Conservation (phyloP, 116 monocot genomes). For the Trichopus zeylanicus region DNA sequence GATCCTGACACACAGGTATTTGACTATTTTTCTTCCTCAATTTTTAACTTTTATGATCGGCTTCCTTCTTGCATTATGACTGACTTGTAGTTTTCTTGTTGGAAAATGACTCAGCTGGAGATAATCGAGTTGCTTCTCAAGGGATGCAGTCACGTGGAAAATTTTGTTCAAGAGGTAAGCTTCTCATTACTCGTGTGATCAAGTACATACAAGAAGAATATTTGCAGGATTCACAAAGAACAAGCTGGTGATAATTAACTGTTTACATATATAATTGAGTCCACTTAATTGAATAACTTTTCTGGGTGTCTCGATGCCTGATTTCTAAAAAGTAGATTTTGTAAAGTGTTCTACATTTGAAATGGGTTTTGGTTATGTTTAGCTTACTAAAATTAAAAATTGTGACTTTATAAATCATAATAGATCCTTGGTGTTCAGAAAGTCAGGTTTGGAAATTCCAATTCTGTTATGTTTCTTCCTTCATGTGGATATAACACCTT, state of each 20-base stretch:
- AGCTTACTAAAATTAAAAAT: too few relatives aligned
- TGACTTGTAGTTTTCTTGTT: neutral
- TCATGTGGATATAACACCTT: too few relatives aligned
- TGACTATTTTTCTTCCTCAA: neutral
- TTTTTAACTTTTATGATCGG: neutral
- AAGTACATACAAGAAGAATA: neutral
- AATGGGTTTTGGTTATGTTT: too few relatives aligned
- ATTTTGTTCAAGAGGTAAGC: constrained; percentile 39
- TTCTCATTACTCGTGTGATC: neutral
- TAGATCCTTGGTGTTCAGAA: too few relatives aligned
- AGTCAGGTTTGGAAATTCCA: too few relatives aligned
- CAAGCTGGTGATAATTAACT: neutral
- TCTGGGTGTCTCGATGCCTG: too few relatives aligned
- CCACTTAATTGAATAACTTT: too few relatives aligned
- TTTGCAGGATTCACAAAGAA: neutral
- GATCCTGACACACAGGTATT: constrained; percentile 76
- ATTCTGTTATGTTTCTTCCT: too few relatives aligned
- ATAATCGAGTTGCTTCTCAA: constrained; percentile 46
- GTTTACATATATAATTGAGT: neutral
- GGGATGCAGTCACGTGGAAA: constrained; percentile 41
- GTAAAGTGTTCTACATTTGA: too few relatives aligned
- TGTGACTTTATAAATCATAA: too few relatives aligned
- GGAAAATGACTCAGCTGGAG: constrained; percentile 38
- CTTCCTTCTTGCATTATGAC: neutral
- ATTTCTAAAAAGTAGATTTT: too few relatives aligned